Conservation (phyloP, 345 rosid genomes). For the Rhizophora mangle region DNA sequence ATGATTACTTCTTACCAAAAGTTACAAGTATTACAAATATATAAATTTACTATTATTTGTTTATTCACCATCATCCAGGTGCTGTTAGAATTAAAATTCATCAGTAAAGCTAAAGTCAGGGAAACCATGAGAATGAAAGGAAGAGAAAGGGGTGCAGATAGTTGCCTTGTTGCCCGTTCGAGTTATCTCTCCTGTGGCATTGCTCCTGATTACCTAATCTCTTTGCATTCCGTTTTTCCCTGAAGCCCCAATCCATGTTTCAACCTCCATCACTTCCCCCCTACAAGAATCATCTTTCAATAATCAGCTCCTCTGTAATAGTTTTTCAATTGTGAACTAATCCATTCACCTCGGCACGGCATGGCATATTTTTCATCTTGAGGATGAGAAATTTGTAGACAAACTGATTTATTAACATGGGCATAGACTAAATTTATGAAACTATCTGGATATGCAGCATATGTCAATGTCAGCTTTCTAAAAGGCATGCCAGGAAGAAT, state of each 20-base stretch:
- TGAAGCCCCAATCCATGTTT: background rate
- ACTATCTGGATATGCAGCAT: too few species aligned
- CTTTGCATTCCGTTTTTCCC: background rate
- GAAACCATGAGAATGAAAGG: background rate
- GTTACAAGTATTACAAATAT: too few species aligned
- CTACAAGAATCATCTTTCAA: background rate
- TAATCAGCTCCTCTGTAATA: too few species aligned
- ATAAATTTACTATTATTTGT: background rate
- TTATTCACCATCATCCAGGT: conserved; percentile 1
- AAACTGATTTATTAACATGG: too few species aligned
- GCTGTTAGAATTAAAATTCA: background rate
- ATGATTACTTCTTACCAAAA: too few species aligned
- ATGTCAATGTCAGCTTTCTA: too few species aligned
- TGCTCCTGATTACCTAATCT: background rate
- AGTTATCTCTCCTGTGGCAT: background rate
- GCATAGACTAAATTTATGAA: too few species aligned
- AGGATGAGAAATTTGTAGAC: too few species aligned
- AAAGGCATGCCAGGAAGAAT: too few species aligned
- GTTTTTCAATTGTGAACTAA: background rate
- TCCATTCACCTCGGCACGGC: too few species aligned
- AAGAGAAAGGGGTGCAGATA: background rate
- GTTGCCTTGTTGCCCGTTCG: background rate
- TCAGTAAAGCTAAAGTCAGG: background rate
- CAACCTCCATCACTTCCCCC: background rate
- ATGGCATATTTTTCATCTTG: too few species aligned